Base-by-base conservation (phyloP, 441 rosid species). In the Euphorbia neoarborescens region DNA sequence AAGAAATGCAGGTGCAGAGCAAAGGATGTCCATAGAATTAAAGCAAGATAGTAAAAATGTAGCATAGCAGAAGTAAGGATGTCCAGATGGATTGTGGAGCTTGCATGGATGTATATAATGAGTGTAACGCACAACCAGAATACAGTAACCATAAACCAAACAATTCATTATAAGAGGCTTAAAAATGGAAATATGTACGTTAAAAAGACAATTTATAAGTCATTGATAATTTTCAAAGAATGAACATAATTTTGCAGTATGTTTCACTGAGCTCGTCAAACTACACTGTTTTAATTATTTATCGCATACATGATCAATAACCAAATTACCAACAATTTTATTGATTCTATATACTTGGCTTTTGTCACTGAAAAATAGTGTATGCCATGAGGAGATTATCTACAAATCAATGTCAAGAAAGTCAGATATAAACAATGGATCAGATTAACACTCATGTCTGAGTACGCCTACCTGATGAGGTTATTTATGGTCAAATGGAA, bases 251-350 rank as follows among this genome's bases (percentile, higher is more conserved):
- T 20, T 30, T 65, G 20, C 15, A 11, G 28, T 5, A 44, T 44
- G 32, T 62, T 38, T 56, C 38, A 7, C 40, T 62, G n/a, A 46
- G 25, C 20, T 46, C 34, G 48, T n/a, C 48, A 5, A 61, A 38
- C 67, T 7, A 70, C 44, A 22, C 66, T 48, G 58, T 71, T 20
- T 17, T 15, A 27, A 42, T 11, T n/a, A 48, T n/a, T n/a, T n/a
- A 34, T 20, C 12, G 40, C 24, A 12, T 37, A 58, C 32, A 28
- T 37, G 42, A 40, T 58, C 57, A 17, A 37, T 13, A 38, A 69
- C 44, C 25, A 32, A 70, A 42, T 35, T 25, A 42, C 54, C 38
- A 69, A 42, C 54, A 42, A 54, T 42, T 42, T 59, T 5, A 19
- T 59, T 40, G 27, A 19, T 34, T 40, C 65, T n/a, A 60, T 40